Evolutionary conservation across 805 yeast species (phyloP), one percentile per base, ranked within the genome.

Genomic region (Metschnikowia drakensbergensis): DNA sequence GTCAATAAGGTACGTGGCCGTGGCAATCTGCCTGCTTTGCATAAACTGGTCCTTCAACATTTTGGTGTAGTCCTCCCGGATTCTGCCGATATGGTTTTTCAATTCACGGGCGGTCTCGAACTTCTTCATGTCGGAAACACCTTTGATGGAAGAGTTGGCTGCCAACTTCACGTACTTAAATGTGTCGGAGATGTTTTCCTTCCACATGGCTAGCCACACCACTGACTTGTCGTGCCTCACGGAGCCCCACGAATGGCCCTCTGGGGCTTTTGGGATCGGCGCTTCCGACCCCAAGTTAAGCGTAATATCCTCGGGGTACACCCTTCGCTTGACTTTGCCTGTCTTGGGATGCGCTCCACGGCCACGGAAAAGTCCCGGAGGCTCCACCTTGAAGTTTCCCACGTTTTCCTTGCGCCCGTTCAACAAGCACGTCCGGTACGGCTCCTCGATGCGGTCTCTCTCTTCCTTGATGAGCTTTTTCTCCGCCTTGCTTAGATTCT

Each of bases 301-400:
- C 0, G 92, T 86, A 39, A 92, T 86, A 59, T 88, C 94, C 68
- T 92, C 97, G 1, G 99, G 97, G 46, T 66, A 66, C 11, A 92
- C 96, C 54, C 99, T 78, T 59, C 84, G 80, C 64, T 92, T 92
- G 49, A 90, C 69, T 63, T 85, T 88, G 37, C 99, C 99, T 1
- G 97, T 91, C 65, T 87, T 89, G 13, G 98, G 98, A 65, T 91
- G 98, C 0, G 92, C 90, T 61, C 97, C 98, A 66, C 98, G 86
- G 38, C 98, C 99, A 66, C 97, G 77, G 64, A 91, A 92, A 47
- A 92, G 71, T 1, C 96, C 97, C 0, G 99, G 98, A 30, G 98
- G 98, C 74, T 92, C 99, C 42, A 92, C 84, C 61, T 92, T 76
- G 66, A 92, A 92, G 64, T 92, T 92, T 25, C 97, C 97, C 29